Conservation (phyloP, 1,284 basidiomycete species). For the Baeospora myosura region DNA sequence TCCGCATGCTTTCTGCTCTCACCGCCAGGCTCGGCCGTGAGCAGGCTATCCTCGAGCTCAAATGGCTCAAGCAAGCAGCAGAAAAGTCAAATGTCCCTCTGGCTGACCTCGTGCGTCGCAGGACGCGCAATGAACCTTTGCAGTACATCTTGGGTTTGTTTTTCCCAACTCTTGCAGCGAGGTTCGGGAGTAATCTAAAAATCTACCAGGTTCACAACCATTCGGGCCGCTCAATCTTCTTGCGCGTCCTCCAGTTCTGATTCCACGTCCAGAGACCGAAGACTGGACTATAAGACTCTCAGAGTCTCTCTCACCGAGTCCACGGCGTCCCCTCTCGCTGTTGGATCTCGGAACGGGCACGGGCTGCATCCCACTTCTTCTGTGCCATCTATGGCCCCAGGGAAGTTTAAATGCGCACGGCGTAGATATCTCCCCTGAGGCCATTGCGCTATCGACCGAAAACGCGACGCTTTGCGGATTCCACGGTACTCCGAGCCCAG, state of each 20-base stretch:
- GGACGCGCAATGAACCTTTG: conserved; percentile 70
- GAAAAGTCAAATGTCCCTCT: conserved; percentile 21
- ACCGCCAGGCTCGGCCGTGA: not conserved
- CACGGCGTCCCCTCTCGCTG: conserved; percentile 38
- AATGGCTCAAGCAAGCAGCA: conserved; percentile 51
- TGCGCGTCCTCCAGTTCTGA: conserved; percentile 72
- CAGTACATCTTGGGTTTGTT: conserved; percentile 80
- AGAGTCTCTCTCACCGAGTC: conserved; percentile 30
- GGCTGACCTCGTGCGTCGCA: conserved; percentile 43
- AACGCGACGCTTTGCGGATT: conserved; percentile 49
- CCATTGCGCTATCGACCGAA: conserved; percentile 64
- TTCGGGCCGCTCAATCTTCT: conserved; percentile 77
- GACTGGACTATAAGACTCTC: conserved; percentile 64
- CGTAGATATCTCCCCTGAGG: conserved; percentile 65
- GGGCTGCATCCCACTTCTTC: conserved; percentile 80
- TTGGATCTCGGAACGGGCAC: conserved; percentile 89
- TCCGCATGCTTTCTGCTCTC: too few species aligned
- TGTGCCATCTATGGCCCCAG: conserved; percentile 56
- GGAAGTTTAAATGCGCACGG: conserved; percentile 50
- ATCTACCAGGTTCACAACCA: conserved; percentile 67
- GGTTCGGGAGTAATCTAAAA: conserved; percentile 10
- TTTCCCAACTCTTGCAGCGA: conserved; percentile 9
- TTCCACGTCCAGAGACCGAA: conserved; percentile 90
- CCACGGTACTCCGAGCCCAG: conserved; percentile 11
- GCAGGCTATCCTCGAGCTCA: conserved; percentile 39